Evolutionary conservation across 768 basidiomycete genomes (phyloP), one percentile per base, ranked within the genome.

Genomic region (Boletus pseudo-olivaceus): DNA sequence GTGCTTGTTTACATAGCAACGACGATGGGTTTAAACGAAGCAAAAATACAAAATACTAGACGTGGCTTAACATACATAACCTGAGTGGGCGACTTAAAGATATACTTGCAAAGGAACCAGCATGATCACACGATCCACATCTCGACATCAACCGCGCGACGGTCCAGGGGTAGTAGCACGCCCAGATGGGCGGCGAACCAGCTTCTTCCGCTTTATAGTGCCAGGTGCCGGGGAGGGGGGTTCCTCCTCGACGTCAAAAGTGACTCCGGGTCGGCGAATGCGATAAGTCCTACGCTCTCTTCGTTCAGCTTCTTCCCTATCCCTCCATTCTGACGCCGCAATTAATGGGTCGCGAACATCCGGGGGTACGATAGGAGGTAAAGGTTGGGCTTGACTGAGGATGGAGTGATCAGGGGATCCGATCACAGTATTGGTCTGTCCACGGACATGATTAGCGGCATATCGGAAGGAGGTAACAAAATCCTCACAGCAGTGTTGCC

Each of bases 341-440:
- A 73, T 50, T 34, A 79, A 67, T 4, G 85, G 82, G 66, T 92
- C 90, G 47, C 87, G 82, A 44, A 77, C 60, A 14, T 79, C 83
- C 5, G 87, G 87, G 11, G 81, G 78, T 34, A 64, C 43, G 20
- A 70, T 46, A 5, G 43, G 64, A 26, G 79, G 78, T 32, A 77
- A 60, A 5, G 80, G 77, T 30, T 74, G 74, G 34, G 79, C 82
- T 37, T 79, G 79, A 63, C 87, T 84, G 57, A 82, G 73, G 62
- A 82, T 78, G 2, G 90, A 91, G 17, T 82, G 80, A 12, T 83
- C 86, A 5, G 90, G 90, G 4, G 87, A 88, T 15, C 86, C 88
- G 27, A 90, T 68, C 41, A 87, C 81, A 27, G 90, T 89, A 61
- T 83, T 90, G 15, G 83, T 70, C 85, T 87, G 35, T 44, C 40